Percentiles rank a stretch among this genome's conserved stretches.
Conservation (phyloP, 179 eudicot species). For the Carnegiea gigantea region DNA sequence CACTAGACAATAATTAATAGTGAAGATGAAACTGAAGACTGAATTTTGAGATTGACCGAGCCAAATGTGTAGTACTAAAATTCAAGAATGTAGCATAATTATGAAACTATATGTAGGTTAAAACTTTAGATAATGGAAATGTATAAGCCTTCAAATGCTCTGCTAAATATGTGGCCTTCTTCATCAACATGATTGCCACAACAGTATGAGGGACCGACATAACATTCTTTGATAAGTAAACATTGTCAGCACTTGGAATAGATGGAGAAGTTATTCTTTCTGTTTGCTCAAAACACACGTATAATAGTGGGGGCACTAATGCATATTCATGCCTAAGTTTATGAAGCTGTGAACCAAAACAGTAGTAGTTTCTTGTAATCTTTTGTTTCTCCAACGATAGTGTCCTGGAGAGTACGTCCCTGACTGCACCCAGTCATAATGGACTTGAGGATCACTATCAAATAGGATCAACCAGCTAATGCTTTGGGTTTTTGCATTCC, state of each 20-base stretch:
- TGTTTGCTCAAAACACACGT: background rate
- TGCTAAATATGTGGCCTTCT: background rate
- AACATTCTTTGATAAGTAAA: background rate
- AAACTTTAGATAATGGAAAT: background rate
- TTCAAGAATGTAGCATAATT: no score
- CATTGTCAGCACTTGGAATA: background rate
- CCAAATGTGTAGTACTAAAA: no score
- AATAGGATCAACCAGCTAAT: background rate
- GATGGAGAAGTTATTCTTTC: background rate
- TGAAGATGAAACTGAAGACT: background rate
- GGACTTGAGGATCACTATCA: background rate
- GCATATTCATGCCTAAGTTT: background rate
- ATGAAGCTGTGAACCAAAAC: no score
- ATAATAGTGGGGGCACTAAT: background rate
- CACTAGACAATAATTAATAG: background rate
- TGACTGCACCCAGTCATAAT: background rate
- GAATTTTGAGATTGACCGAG: background rate
- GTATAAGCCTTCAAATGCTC: background rate
- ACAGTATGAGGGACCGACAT: no score
- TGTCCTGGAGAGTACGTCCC: background rate
- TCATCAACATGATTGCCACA: background rate
- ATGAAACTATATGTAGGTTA: no score
- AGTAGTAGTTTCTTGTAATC: no score
- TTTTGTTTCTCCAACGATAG: no score
- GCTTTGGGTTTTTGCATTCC: background rate